phyloP scores from a whole-genome alignment of 1,284 basidiomycete species.

The Cryptococcus amylolentus region DNA sequence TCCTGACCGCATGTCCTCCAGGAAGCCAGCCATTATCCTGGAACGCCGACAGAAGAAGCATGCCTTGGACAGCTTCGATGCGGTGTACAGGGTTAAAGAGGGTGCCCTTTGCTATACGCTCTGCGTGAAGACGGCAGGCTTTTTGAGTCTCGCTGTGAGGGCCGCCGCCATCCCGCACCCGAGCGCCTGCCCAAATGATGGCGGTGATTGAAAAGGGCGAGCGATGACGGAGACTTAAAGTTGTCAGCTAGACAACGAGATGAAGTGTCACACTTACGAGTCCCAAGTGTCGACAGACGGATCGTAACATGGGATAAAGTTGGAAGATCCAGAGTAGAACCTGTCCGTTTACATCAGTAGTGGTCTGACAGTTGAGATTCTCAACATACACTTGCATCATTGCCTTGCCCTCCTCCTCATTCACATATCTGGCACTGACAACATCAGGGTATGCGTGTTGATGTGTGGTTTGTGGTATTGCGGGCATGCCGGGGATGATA shows the following conservation, averaged over 20 bases:
- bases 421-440: conserved; percentile 58
- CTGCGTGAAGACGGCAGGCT: conserved; percentile 56
- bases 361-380: not conserved
- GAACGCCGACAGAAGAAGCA: conserved; percentile 86
- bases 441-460: conserved; percentile 47
- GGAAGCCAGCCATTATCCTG: conserved; percentile 88
- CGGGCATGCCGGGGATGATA: conserved; percentile 22
- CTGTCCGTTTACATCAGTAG: conserved; percentile 9
- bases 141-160: conserved; percentile 41
- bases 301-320: conserved; percentile 84
- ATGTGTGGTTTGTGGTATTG: conserved; percentile 33
- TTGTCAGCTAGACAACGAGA: not conserved
- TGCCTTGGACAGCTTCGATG: conserved; percentile 81
- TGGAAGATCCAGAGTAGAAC: conserved; percentile 79
- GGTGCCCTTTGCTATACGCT: conserved; percentile 67
- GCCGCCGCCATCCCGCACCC: conserved; percentile 76
- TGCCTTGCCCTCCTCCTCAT: conserved; percentile 74
- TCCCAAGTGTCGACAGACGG: conserved; percentile 73
- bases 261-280: conserved; percentile 24
- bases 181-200: conserved; percentile 84
- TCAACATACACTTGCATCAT: conserved; percentile 67
- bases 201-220: conserved; percentile 57
- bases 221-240: conserved; percentile 35
- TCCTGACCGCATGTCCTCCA: conserved; percentile 84
- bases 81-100: conserved; percentile 76